Conservation (phyloP, 208 protist genomes). For the Endotrypanum monterogeii region DNA sequence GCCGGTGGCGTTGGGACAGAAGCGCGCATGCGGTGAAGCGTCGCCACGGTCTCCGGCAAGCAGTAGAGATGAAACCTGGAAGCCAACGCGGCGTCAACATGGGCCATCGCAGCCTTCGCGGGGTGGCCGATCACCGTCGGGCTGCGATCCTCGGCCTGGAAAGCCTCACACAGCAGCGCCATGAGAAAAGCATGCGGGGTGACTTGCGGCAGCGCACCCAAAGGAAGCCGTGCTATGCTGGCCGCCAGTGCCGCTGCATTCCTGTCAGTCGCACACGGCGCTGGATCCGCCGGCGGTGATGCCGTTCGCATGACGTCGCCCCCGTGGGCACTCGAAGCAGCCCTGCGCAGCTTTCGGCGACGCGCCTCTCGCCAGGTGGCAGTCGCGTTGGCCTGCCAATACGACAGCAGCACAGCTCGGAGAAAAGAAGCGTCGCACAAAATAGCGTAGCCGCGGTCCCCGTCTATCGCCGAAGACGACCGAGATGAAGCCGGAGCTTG, state of each 20-base stretch:
- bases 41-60: conserved; percentile 28
- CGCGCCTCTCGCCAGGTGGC: conserved; percentile 22
- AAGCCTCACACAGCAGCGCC: conserved; percentile 21
- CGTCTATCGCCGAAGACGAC: not conserved
- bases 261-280: not conserved
- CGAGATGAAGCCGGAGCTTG: not conserved
- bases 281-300: not conserved
- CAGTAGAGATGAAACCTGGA: conserved; percentile 23
- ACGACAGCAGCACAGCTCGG: conserved; percentile 48
- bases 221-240: conserved; percentile 30
- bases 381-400: conserved; percentile 39
- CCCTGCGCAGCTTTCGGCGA: conserved; percentile 23
- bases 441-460: conserved; percentile 44
- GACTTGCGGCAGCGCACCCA: conserved; percentile 14
- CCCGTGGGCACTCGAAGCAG: not conserved
- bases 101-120: not conserved
- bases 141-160: conserved; percentile 6
- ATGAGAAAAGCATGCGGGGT: conserved; percentile 18
- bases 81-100: not conserved
- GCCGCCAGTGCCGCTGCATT: not conserved
- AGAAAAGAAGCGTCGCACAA: conserved; percentile 84
- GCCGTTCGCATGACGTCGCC: not conserved
- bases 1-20: not conserved
- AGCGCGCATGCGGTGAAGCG: conserved; percentile 34
- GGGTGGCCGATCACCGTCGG: not conserved